A percentile compares a stretch with the other conserved stretches of the same genome.
Evolutionary conservation across 305 asterid species (phyloP).

Genomic region (Fraxinus velutina): DNA sequence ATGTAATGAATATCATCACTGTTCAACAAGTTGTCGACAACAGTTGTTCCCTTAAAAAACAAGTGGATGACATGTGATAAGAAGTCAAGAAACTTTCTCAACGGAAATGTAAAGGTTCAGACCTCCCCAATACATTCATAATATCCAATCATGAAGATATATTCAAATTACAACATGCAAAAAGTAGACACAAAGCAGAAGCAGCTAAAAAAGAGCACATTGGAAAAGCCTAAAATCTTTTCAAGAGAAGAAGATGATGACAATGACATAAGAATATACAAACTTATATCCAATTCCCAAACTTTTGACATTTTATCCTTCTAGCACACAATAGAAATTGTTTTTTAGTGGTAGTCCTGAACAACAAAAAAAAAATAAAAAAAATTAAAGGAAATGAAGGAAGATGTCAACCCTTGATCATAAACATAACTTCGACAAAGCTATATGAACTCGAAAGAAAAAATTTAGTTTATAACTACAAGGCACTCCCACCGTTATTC

Average conservation of each 20-base stretch:
- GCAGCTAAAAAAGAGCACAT: not conserved
- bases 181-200: not conserved
- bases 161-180: not conserved
- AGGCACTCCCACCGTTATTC: not conserved
- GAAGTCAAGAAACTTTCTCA: not conserved
- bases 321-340: not conserved
- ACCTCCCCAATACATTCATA: not conserved
- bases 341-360: not conserved
- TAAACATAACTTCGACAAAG: conserved; percentile 14
- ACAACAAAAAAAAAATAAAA: not conserved
- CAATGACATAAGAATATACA: not conserved
- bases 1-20: conserved; percentile 93
- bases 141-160: not conserved
- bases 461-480: not conserved
- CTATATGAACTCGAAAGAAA: not conserved
- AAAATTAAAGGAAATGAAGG: not conserved
- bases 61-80: conserved; percentile 11
- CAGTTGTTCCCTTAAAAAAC: conserved; percentile 70
- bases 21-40: conserved; percentile 84
- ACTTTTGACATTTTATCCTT: not conserved
- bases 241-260: not conserved
- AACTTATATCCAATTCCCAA: not conserved
- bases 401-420: not conserved
- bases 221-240: not conserved
- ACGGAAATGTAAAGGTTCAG: not conserved